Percentiles rank a stretch among this genome's conserved stretches.
phyloP scores from a whole-genome alignment of 169 alveolate species.

The Plasmodium sp. region DNA sequence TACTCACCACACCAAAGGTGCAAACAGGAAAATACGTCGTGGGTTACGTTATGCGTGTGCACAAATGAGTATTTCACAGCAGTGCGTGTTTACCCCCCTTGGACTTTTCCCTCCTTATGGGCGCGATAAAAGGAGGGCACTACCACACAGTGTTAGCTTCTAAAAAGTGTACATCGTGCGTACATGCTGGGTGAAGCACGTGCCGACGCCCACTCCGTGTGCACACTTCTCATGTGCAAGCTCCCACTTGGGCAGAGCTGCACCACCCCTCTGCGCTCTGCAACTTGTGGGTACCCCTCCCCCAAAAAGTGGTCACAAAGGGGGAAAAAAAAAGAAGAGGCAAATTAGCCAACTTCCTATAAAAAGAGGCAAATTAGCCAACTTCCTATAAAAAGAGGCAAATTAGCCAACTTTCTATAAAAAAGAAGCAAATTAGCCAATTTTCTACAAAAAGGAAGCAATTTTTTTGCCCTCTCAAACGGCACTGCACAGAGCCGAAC shows the following conservation, averaged over 20 bases:
- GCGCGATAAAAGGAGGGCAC: not conserved
- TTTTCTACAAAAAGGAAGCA: no score
- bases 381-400: not conserved
- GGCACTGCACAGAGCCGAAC: not conserved
- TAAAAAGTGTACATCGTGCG: not conserved
- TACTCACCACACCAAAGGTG: not conserved
- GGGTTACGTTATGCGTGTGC: not conserved
- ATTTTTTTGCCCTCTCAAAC: not conserved
- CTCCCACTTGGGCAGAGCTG: not conserved
- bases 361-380: not conserved
- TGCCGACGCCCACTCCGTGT: not conserved
- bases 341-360: not conserved
- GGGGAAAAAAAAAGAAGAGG: not conserved
- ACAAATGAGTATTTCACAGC: not conserved
- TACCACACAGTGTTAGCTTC: not conserved
- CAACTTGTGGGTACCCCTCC: not conserved
- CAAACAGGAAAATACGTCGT: not conserved
- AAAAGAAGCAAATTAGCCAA: no score
- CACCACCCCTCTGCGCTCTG: not conserved
- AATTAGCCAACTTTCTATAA: not conserved
- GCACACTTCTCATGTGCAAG: not conserved
- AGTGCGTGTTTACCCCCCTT: not conserved
- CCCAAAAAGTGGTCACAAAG: not conserved
- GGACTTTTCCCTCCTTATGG: not conserved
- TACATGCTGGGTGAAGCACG: no score